Base-by-base conservation (phyloP, 2,329 filamentous ascomycete species). In the Neodidymelliopsis sp. region DNA sequence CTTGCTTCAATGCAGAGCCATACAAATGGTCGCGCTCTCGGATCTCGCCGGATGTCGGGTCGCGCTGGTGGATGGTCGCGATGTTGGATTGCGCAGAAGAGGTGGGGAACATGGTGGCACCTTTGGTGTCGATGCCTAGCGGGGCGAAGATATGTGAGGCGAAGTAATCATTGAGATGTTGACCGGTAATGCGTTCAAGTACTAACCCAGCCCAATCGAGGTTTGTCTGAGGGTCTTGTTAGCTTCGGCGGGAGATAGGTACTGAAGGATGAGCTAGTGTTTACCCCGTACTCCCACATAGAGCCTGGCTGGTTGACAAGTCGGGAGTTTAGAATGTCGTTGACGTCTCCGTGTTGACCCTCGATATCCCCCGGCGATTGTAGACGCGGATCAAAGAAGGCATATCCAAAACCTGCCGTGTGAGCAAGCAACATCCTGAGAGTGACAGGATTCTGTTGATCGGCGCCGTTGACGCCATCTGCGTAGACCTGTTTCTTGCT, bases 301-400 rank as follows among this genome's bases (percentile, higher is more conserved):
- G 80, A 77, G 0, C 85, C 85, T 0, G 86, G 86, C 55, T 89
- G 84, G 55, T 85, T 84, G 1, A 87, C 65, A 12, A 89, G 67
- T 1, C 85, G 82, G 47, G 70, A 66, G 10, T 71, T 63, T 25
- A 78, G 60, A 31, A 86, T 72, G 18, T 83, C 84, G 23, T 76
- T 74, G 12, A 78, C 61, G 5, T 81, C 74, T 0, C 81, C 80
- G 0, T 78, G 79, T 58, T 87, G 83, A 60, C 87, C 84, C 45
- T 87, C 81, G 4, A 79, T 60, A 0, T 83, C 82, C 2, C 70
- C 71, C 67, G 70, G 71, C 19, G 73, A 68, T n/a, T 65, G 62
- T 18, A 78, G 65, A 13, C 73, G 66, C 0, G 79, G 67, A 55
- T 80, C 78, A 57, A 77, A 75, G 60, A 80, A 79, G 11, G 71